Conservation (phyloP, 2,329 filamentous ascomycete genomes). For the Botrytis cinerea region DNA sequence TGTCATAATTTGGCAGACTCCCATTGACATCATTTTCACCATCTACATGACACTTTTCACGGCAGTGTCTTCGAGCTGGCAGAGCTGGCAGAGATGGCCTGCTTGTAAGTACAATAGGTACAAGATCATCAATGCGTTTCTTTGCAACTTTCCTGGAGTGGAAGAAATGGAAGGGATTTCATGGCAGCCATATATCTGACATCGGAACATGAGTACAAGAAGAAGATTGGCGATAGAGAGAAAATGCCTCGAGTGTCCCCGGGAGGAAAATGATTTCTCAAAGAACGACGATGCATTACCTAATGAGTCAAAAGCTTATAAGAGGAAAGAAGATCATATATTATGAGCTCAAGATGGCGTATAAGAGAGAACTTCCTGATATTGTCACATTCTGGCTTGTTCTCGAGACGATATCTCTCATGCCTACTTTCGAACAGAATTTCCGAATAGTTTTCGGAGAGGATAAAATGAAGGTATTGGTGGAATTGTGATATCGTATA, state of each 20-base stretch:
- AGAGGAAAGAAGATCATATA: neutral
- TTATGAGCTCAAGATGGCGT: neutral
- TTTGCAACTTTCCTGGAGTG: neutral
- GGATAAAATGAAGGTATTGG: neutral
- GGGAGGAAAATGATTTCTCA: neutral
- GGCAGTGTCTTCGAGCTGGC: neutral
- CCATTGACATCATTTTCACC: neutral
- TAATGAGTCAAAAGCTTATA: neutral
- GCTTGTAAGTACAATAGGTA: neutral
- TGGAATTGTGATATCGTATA: neutral
- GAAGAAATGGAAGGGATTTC: neutral
- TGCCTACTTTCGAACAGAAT: neutral
- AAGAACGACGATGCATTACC: neutral
- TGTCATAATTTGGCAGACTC: neutral
- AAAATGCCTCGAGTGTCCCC: no score
- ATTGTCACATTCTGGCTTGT: neutral
- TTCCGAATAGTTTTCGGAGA: neutral
- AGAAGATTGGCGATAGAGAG: neutral
- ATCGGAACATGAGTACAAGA: neutral
- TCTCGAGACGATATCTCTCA: neutral
- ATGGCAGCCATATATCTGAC: no score
- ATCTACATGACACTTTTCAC: slow-evolving; percentile 1
- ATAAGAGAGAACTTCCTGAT: neutral
- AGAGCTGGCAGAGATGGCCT: neutral
- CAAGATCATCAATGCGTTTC: neutral